Conservation (phyloP, 140 eudicot genomes). For the Erigeron philadelphicus region DNA sequence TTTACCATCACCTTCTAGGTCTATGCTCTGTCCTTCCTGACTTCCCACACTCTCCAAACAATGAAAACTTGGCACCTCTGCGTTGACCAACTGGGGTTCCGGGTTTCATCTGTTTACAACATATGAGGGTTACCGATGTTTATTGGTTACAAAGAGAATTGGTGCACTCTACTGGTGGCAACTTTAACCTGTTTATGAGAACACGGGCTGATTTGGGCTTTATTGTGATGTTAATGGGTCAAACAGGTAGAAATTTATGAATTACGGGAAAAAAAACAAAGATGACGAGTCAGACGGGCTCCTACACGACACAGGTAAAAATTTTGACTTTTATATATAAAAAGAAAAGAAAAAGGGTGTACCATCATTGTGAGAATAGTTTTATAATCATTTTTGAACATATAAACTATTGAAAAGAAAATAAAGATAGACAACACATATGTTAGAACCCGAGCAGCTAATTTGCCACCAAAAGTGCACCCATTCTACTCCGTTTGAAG, state of each 20-base stretch:
- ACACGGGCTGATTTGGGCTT: neutral
- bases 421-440: neutral
- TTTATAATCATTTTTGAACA: too few species aligned
- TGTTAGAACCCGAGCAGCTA: neutral
- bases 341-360: too few species aligned
- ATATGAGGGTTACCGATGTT: neutral
- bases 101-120: slow-evolving; percentile 45
- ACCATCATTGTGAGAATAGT: too few species aligned
- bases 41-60: slow-evolving; percentile 71
- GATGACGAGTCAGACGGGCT: neutral
- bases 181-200: neutral
- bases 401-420: neutral
- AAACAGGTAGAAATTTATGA: neutral
- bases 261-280: neutral
- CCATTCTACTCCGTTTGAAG: neutral
- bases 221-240: neutral
- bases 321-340: too few species aligned
- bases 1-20: slow-evolving; percentile 40
- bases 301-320: too few species aligned
- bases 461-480: slow-evolving; percentile 6
- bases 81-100: slow-evolving; percentile 55
- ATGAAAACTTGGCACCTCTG: slow-evolving; percentile 53
- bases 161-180: neutral
- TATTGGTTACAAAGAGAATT: neutral
- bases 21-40: slow-evolving; percentile 44